Evolutionary conservation across 148 eudicot genomes (phyloP).

Genomic region (Rhododendron mucronatum): DNA sequence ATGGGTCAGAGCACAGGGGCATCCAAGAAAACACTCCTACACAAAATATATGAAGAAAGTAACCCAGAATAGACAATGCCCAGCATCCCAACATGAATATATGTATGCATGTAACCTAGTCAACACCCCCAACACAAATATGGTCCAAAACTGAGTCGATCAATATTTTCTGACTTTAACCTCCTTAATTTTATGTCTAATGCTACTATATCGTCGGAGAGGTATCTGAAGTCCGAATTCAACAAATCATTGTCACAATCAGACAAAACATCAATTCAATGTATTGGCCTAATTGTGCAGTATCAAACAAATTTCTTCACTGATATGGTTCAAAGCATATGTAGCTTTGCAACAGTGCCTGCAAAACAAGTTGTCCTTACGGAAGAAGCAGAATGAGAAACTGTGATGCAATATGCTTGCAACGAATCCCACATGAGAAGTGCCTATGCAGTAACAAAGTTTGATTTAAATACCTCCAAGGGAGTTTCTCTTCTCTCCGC

Average conservation of each 20-base stretch:
- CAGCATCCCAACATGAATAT: background rate
- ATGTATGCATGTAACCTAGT: background rate
- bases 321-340: background rate
- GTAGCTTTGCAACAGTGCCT: background rate
- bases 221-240: background rate
- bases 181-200: background rate
- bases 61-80: background rate
- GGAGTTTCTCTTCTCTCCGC: constrained; percentile 92
- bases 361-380: background rate
- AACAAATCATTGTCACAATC: background rate
- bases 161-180: background rate
- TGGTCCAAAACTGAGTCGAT: background rate
- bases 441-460: background rate
- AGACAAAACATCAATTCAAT: background rate
- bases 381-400: background rate
- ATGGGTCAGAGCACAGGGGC: background rate
- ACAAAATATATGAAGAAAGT: background rate
- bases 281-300: background rate
- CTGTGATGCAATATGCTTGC: background rate
- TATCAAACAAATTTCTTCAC: background rate
- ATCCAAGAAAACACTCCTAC: background rate
- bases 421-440: background rate
- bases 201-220: background rate
- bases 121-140: background rate
- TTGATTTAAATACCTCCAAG: constrained; percentile 51